Percentiles rank a stretch among this genome's conserved stretches.
These are phyloP conservation scores for Scheffersomyces illinoinensis DNA, from an alignment of 1,139 yeast genomes.

Conservation along the genomic window DNA sequence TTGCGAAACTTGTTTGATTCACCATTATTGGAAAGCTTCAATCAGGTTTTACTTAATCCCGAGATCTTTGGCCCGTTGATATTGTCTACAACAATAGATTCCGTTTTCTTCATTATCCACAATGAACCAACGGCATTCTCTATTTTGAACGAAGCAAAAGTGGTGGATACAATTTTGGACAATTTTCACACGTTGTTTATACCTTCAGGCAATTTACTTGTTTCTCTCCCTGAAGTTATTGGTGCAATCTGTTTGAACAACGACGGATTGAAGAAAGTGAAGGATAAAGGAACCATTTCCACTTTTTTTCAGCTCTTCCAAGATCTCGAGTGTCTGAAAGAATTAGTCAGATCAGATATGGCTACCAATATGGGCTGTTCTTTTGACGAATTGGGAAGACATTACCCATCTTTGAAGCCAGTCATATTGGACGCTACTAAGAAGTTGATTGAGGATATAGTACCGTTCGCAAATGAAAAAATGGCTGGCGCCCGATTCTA, in stretches of 20 bases:
- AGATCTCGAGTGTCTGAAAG: slow-evolving; percentile 49
- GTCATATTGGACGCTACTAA: slow-evolving; percentile 53
- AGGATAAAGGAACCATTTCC: slow-evolving; percentile 46
- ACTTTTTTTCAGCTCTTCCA: slow-evolving; percentile 55
- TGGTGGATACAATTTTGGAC: slow-evolving; percentile 64
- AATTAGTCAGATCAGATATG: slow-evolving; percentile 42
- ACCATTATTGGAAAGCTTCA: slow-evolving; percentile 63
- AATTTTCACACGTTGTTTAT: slow-evolving; percentile 53
- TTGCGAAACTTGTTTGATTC: slow-evolving; percentile 86
- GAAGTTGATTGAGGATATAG: slow-evolving; percentile 47
- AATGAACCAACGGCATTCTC: slow-evolving; percentile 91
- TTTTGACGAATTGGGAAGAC: slow-evolving; percentile 82
- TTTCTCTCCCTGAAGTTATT: slow-evolving; percentile 71
- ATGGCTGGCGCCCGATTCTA: slow-evolving; percentile 46
- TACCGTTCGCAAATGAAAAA: slow-evolving; percentile 30
- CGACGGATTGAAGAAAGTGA: slow-evolving; percentile 65
- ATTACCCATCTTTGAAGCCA: slow-evolving; percentile 72
- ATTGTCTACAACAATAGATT: slow-evolving; percentile 64
- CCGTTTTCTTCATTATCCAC: slow-evolving; percentile 73
- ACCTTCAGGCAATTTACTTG: slow-evolving; percentile 59
- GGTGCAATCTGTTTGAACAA: slow-evolving; percentile 83
- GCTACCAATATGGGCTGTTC: slow-evolving; percentile 62
- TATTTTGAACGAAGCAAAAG: slow-evolving; percentile 75
- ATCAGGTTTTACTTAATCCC: slow-evolving; percentile 59
- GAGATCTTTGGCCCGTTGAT: slow-evolving; percentile 67